These are phyloP conservation scores for Rutidosis leptorrhynchoides DNA, from an alignment of 129 eudicot genomes.

Conservation along the genomic window DNA sequence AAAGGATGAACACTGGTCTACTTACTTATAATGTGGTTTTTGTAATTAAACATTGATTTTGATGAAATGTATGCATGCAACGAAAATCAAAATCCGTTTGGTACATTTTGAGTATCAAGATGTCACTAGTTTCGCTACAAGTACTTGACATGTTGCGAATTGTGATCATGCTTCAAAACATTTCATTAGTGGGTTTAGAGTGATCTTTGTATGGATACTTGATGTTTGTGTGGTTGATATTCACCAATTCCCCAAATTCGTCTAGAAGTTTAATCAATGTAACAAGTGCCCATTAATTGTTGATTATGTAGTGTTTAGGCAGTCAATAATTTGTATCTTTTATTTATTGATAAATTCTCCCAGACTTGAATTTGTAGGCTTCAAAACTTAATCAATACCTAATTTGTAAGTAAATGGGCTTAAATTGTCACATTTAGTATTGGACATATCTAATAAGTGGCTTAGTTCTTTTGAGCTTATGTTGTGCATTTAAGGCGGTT, in stretches of 20 bases:
- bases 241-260: not conserved
- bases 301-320: not conserved
- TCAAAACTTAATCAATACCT: no score
- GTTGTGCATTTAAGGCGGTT: no score
- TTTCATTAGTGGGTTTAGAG: not conserved
- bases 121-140: no score
- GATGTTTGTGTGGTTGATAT: not conserved
- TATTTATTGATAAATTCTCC: constrained; percentile 24
- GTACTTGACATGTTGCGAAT: not conserved
- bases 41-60: constrained; percentile 14
- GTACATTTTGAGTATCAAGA: not conserved
- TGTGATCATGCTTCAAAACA: not conserved
- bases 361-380: no score
- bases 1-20: constrained; percentile 20
- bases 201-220: not conserved
- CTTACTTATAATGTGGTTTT: constrained; percentile 1
- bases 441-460: no score
- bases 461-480: no score
- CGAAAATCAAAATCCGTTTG: not conserved
- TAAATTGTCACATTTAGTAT: no score
- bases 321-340: no score
- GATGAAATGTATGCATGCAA: not conserved
- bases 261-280: not conserved
- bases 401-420: no score
- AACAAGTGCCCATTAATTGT: not conserved